Percentiles rank a stretch among this genome's conserved stretches.
phyloP scores from a whole-genome alignment of 768 basidiomycete species.

The Hirschioporus abietinus region DNA sequence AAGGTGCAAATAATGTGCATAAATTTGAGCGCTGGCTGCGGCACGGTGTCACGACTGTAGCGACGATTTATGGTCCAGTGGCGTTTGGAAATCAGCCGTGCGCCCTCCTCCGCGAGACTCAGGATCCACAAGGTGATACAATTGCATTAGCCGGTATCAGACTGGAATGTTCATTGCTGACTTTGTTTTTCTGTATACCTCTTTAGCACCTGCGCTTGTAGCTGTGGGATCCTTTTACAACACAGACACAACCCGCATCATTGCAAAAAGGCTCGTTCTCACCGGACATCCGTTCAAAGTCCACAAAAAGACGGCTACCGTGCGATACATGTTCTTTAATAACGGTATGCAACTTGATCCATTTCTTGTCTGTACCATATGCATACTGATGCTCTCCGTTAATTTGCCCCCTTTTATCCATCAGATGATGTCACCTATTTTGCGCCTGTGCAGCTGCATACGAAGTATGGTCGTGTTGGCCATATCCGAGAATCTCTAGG shows the following conservation, averaged over 20 bases:
- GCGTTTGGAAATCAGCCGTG: conserved; percentile 83
- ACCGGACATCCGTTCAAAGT: conserved; percentile 97
- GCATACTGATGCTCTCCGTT: conserved; percentile 7
- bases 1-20: conserved; percentile 94
- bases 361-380: background rate
- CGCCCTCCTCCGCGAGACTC: conserved; percentile 66
- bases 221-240: conserved; percentile 85
- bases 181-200: conserved; percentile 9
- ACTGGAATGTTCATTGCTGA: conserved; percentile 6
- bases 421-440: conserved; percentile 87
- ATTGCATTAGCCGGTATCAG: conserved; percentile 8
- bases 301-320: conserved; percentile 94
- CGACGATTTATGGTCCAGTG: conserved; percentile 85
- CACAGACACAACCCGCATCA: conserved; percentile 85
- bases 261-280: conserved; percentile 90
- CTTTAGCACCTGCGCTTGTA: conserved; percentile 72
- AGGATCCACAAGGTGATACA: conserved; percentile 55
- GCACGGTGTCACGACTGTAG: conserved; percentile 76
- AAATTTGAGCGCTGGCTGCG: conserved; percentile 90
- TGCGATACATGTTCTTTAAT: conserved; percentile 99
- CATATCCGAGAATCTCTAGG: conserved; percentile 91
- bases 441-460: conserved; percentile 89
- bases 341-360: conserved; percentile 41
- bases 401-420: conserved; percentile 10
- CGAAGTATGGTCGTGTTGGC: conserved; percentile 84